phyloP scores from a whole-genome alignment of 129 eudicot species.

The Deinandra increscens region DNA sequence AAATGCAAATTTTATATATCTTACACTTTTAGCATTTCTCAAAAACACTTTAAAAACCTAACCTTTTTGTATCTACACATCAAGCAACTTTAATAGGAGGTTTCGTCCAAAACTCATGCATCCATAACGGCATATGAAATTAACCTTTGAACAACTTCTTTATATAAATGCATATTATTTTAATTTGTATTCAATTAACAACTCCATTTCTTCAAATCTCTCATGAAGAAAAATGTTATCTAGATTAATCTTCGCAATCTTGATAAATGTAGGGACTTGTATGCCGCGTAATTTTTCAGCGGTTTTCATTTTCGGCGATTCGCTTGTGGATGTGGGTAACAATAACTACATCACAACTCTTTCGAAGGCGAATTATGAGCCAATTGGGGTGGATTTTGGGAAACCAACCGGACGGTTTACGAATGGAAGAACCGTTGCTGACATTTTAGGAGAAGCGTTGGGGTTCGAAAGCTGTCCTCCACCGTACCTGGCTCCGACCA shows the following conservation, averaged over 20 bases:
- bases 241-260: constrained; percentile 16
- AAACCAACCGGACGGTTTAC: constrained; percentile 77
- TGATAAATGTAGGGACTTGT: constrained; percentile 20
- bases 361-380: constrained; percentile 64
- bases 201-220: neutral
- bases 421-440: constrained; percentile 76
- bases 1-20: neutral
- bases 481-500: constrained; percentile 78
- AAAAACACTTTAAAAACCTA: neutral
- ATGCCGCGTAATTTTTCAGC: constrained; percentile 42
- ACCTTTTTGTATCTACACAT: constrained; percentile 15
- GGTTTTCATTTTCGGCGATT: constrained; percentile 71
- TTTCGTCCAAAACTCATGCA: constrained; percentile 9
- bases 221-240: neutral
- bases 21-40: neutral
- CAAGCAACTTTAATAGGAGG: neutral
- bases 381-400: constrained; percentile 80
- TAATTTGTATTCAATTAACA: neutral
- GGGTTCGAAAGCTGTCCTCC: constrained; percentile 57
- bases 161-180: no score
- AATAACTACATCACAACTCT: constrained; percentile 72
- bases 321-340: constrained; percentile 73
- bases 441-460: constrained; percentile 60
- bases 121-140: constrained; percentile 2
- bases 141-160: neutral